Evolutionary conservation across 495 filamentous ascomycete genomes (phyloP).

Genomic region (Aspergillus coremiiformis): DNA sequence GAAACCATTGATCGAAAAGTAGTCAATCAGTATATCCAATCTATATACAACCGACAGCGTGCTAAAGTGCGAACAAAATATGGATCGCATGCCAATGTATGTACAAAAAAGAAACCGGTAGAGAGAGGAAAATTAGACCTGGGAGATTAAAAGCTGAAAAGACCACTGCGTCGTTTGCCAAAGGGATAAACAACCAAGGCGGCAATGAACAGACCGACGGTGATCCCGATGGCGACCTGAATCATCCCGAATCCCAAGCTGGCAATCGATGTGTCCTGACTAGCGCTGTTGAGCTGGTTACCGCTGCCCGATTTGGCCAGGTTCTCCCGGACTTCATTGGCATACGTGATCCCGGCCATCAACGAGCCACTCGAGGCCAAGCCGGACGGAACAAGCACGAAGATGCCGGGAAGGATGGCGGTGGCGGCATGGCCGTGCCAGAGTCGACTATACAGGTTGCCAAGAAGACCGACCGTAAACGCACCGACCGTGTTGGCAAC

Average conservation of each 20-base stretch:
- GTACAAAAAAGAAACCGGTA: no score
- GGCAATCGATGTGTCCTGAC: slow-evolving; percentile 49
- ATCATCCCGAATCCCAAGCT: slow-evolving; percentile 82
- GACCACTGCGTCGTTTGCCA: slow-evolving; percentile 77
- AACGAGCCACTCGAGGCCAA: slow-evolving; percentile 76
- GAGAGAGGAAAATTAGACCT: no score
- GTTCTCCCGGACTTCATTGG: slow-evolving; percentile 60
- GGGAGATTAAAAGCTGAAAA: slow-evolving; percentile 69
- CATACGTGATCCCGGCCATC: slow-evolving; percentile 67
- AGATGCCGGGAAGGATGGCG: slow-evolving; percentile 86
- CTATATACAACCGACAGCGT: neutral
- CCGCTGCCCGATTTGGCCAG: slow-evolving; percentile 34
- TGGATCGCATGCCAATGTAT: no score
- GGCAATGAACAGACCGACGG: slow-evolving; percentile 79
- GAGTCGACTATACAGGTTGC: slow-evolving; percentile 77
- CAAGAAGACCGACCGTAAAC: slow-evolving; percentile 75
- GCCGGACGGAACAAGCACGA: slow-evolving; percentile 87
- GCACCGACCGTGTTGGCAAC: slow-evolving; percentile 82
- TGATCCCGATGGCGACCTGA: slow-evolving; percentile 88
- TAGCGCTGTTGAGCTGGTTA: slow-evolving; percentile 25
- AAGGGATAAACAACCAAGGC: slow-evolving; percentile 82
- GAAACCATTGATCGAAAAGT: no score
- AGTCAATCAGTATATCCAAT: no score
- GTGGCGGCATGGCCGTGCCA: slow-evolving; percentile 80
- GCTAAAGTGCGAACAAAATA: neutral